phyloP scores from a whole-genome alignment of 805 yeast species.

The Cyberlindnera maclurae region DNA sequence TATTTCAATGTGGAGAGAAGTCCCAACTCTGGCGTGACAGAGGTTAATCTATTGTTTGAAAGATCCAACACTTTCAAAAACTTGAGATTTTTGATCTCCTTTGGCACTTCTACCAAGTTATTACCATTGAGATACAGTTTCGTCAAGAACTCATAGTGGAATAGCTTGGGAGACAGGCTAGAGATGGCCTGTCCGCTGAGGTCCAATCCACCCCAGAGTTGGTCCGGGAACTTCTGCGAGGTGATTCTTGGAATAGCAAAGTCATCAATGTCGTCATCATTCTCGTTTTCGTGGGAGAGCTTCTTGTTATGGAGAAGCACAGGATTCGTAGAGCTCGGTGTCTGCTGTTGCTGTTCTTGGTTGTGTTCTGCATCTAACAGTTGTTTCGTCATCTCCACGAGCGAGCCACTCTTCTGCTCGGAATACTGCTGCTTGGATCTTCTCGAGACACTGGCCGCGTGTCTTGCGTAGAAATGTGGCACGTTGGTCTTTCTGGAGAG shows the following conservation, averaged over 20 bases:
- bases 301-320: constrained; percentile 33
- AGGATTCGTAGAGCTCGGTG: constrained; percentile 9
- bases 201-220: constrained; percentile 92
- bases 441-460: constrained; percentile 65
- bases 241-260: constrained; percentile 64
- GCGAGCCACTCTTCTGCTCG: background rate
- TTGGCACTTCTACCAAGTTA: constrained; percentile 61
- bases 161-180: constrained; percentile 62
- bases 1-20: constrained; percentile 72
- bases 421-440: constrained; percentile 19
- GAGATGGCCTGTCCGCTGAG: constrained; percentile 82
- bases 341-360: constrained; percentile 7
- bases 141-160: constrained; percentile 78
- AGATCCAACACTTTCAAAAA: constrained; percentile 79
- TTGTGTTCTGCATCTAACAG: constrained; percentile 14
- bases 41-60: constrained; percentile 64
- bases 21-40: constrained; percentile 82
- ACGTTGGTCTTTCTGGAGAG: constrained; percentile 58
- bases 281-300: constrained; percentile 31
- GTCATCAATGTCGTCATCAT: constrained; percentile 33
- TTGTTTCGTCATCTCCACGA: background rate
- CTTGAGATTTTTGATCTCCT: constrained; percentile 56
- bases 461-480: constrained; percentile 80
- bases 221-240: constrained; percentile 47
- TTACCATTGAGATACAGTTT: constrained; percentile 85